Evolutionary conservation across 2,329 filamentous ascomycete genomes (phyloP), one percentile per base, ranked within the genome.

Genomic region (Zalaria sp.): DNA sequence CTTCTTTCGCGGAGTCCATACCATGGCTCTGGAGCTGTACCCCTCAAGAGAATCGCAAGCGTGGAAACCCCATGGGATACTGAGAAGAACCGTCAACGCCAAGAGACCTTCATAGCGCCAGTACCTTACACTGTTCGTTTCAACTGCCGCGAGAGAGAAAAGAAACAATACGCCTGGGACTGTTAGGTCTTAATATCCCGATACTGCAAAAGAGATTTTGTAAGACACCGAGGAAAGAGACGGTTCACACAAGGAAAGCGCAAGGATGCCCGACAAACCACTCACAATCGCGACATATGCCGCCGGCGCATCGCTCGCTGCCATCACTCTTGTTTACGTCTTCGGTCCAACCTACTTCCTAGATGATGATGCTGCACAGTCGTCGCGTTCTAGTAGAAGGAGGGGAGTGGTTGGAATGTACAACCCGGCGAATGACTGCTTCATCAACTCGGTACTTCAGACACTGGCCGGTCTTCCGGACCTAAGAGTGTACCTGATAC

Each of bases 321-420:
- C 91, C 47, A 84, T 93, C 48, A 89, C 91, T 28, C 76, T 96
- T 44, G 84, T 96, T 59, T 98, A 96, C 64, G 89, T 96, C 53
- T 96, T 98, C 64, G 87, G 82, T 5, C 91, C 91, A n/a, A 96
- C 88, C 40, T 96, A 89, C 63, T 84, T 93, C 54, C 81, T 96
- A 60, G 89, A 98, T 64, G 79, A 81, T 57, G 83, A 91, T 43
- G 73, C 79, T 40, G 68, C 69, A 25, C 65, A 62, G 44, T 67
- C 62, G 46, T 75, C 73, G 42, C 65, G 61, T 46, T 74, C 72
- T 44, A 65, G 66, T 47, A 79, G 83, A 52, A 91, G 87, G 63
- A 89, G 85, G 57, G 83, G 84, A 45, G 84, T 93, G 35, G 87
- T 96, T 42, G 91, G 91, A 34, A 72, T 96, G 43, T 71, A 72